Evolutionary conservation across 2,329 filamentous ascomycete genomes (phyloP).

Genomic region (Penicillium capsulatum): DNA sequence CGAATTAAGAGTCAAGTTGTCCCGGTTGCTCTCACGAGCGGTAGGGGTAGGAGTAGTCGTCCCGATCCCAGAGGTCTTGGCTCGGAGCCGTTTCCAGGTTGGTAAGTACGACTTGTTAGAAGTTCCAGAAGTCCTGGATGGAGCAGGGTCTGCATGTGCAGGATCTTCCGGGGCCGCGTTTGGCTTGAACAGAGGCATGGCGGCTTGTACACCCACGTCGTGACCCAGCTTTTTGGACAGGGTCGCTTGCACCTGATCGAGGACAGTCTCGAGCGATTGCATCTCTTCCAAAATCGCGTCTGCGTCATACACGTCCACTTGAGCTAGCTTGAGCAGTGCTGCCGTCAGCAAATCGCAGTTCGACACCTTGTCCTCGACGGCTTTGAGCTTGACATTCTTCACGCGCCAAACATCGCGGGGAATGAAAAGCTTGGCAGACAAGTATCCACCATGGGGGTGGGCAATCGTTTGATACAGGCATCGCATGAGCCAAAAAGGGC

Average conservation of each 20-base stretch:
- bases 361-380: constrained; percentile 86
- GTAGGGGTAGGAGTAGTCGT: constrained; percentile 31
- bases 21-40: constrained; percentile 51
- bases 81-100: constrained; percentile 84
- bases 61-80: constrained; percentile 75
- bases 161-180: constrained; percentile 48
- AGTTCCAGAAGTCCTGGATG: constrained; percentile 53
- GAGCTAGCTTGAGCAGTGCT: constrained; percentile 74
- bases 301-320: constrained; percentile 83
- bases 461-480: constrained; percentile 87
- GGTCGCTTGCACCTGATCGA: constrained; percentile 77
- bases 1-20: constrained; percentile 64
- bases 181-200: constrained; percentile 69
- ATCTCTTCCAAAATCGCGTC: constrained; percentile 92
- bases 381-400: constrained; percentile 87
- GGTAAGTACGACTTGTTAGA: constrained; percentile 74
- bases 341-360: constrained; percentile 89
- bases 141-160: constrained; percentile 35
- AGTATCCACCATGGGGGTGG: constrained; percentile 84
- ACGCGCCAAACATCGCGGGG: constrained; percentile 91
- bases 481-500: constrained; percentile 97
- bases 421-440: constrained; percentile 87
- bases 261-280: constrained; percentile 76
- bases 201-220: constrained; percentile 80
- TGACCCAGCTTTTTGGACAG: constrained; percentile 82